Evolutionary conservation across 805 yeast species (phyloP).

Genomic region (Yarrowia sp.): DNA sequence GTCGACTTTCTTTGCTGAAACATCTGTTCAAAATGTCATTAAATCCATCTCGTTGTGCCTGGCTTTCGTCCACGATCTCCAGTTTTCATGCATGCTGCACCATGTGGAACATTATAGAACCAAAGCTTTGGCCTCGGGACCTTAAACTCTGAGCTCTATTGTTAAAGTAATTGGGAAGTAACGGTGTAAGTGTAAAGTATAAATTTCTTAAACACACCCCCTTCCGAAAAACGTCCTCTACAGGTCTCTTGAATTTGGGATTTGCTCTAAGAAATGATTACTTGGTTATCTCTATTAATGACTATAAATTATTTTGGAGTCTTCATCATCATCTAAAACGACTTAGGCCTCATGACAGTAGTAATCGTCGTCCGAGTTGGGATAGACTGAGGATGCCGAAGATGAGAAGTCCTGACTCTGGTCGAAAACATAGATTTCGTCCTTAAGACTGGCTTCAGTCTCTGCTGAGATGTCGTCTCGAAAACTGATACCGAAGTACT

Average conservation of each 20-base stretch:
- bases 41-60: background rate
- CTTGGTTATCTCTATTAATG: too few relatives aligned
- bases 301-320: too few relatives aligned
- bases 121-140: background rate
- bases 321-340: background rate
- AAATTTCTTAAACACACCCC: too few relatives aligned
- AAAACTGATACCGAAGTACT: too few relatives aligned
- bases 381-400: background rate
- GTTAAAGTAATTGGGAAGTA: too few relatives aligned
- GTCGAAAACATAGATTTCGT: too few relatives aligned
- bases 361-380: background rate
- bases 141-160: background rate
- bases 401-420: background rate
- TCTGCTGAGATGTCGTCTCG: too few relatives aligned
- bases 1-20: background rate
- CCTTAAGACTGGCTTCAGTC: too few relatives aligned
- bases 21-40: background rate
- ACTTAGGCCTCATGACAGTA: background rate
- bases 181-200: too few relatives aligned
- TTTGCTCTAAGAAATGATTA: too few relatives aligned
- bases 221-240: too few relatives aligned
- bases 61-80: background rate
- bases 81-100: constrained; percentile 7
- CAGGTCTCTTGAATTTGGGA: too few relatives aligned
- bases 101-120: constrained; percentile 8